Conservation (phyloP, 2,329 filamentous ascomycete species). For the Camptophora hylomeconis region DNA sequence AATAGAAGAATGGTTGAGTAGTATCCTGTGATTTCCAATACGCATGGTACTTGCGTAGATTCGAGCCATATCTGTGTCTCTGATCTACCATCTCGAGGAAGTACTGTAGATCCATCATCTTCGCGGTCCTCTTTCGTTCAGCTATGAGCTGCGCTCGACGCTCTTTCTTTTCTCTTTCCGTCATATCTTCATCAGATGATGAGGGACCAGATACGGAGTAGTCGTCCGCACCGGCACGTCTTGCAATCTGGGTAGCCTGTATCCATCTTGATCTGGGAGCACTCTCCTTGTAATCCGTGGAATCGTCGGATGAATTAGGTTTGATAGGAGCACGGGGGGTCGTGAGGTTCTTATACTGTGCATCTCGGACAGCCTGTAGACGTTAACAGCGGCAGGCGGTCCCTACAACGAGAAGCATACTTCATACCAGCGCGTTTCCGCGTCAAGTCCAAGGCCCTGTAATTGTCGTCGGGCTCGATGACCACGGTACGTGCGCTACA, state of each 20-base stretch:
- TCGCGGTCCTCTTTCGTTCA: slow-evolving; percentile 52
- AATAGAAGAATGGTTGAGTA: slow-evolving; percentile 84
- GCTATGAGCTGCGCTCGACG: slow-evolving; percentile 38
- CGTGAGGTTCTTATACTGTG: slow-evolving; percentile 41
- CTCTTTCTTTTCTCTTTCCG: slow-evolving; percentile 23
- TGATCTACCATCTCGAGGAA: slow-evolving; percentile 75
- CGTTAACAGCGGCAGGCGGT: too few relatives aligned
- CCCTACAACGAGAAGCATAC: too few relatives aligned
- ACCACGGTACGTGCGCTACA: slow-evolving; percentile 59
- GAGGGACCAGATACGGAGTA: slow-evolving; percentile 19
- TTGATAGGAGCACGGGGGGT: slow-evolving; percentile 25
- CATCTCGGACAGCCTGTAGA: slow-evolving; percentile 41
- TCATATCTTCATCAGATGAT: slow-evolving; percentile 21
- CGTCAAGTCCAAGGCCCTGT: slow-evolving; percentile 53
- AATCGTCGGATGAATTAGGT: slow-evolving; percentile 1
- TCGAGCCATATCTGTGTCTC: slow-evolving; percentile 79
- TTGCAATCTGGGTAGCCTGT: slow-evolving; percentile 56
- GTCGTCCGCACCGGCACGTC: slow-evolving; percentile 59
- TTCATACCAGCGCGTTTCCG: slow-evolving; percentile 59
- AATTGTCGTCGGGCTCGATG: slow-evolving; percentile 62
- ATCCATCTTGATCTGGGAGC: slow-evolving; percentile 60
- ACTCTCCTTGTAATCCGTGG: slow-evolving; percentile 8
- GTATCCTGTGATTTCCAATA: slow-evolving; percentile 70
- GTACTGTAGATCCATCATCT: slow-evolving; percentile 74
- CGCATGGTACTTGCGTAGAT: slow-evolving; percentile 67